Conservation (phyloP, 352 stramenopile species). For the Phytophthora pistaciae region DNA sequence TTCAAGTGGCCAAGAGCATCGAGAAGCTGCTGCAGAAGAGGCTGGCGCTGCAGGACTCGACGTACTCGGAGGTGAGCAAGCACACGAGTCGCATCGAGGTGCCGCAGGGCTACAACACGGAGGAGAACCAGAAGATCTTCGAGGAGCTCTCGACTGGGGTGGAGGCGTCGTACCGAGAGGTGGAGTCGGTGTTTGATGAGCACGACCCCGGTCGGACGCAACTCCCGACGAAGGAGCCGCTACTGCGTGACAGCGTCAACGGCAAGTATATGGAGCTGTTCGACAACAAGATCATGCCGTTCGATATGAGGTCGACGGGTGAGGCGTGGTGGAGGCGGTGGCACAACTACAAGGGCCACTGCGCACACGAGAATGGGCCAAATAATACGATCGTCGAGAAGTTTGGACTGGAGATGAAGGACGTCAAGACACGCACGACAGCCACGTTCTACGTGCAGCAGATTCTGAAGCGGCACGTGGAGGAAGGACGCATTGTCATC, state of each 20-base stretch:
- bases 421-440: constrained; percentile 51
- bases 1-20: constrained; percentile 38
- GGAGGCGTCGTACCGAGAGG: constrained; percentile 35
- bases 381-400: constrained; percentile 67
- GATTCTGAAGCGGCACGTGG: constrained; percentile 59
- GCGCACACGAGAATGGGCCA: constrained; percentile 34
- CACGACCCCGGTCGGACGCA: constrained; percentile 23
- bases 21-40: constrained; percentile 40
- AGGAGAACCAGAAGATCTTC: constrained; percentile 32
- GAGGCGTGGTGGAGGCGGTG: constrained; percentile 48
- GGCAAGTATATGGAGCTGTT: constrained; percentile 60
- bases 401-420: constrained; percentile 64
- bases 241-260: constrained; percentile 44
- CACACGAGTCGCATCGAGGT: constrained; percentile 37
- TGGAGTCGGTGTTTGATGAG: constrained; percentile 41
- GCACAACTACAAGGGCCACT: constrained; percentile 40
- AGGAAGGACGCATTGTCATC: constrained; percentile 62
- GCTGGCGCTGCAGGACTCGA: constrained; percentile 25
- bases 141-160: constrained; percentile 36
- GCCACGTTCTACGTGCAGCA: constrained; percentile 64
- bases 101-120: constrained; percentile 16
- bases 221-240: constrained; percentile 30
- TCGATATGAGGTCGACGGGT: constrained; percentile 38
- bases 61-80: constrained; percentile 32
- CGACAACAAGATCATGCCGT: constrained; percentile 50